A percentile compares a stretch with the other conserved stretches of the same genome.
These are phyloP conservation scores for Cercospora sesami DNA, from an alignment of 2,329 filamentous ascomycete genomes.

Conservation along the genomic window DNA sequence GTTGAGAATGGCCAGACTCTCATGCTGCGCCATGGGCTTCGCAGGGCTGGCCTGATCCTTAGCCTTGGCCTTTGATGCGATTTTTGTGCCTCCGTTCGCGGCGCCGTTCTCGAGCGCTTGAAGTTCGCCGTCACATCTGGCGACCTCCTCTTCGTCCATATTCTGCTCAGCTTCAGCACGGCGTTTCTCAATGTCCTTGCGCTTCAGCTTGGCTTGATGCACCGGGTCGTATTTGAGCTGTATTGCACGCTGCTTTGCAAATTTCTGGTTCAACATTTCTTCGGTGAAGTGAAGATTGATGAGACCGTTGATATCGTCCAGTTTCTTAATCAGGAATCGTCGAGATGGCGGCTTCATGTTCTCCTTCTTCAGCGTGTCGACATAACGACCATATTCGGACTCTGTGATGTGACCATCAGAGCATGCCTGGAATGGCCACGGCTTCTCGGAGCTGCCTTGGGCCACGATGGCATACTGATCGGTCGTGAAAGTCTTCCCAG, in stretches of 20 bases:
- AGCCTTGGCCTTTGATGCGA: constrained; percentile 47
- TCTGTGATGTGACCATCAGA: constrained; percentile 80
- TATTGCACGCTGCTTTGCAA: constrained; percentile 68
- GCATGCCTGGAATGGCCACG: constrained; percentile 87
- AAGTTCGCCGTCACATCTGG: constrained; percentile 52
- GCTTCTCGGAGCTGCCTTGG: constrained; percentile 78
- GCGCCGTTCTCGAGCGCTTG: constrained; percentile 64
- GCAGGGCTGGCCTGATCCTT: constrained; percentile 22
- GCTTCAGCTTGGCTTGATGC: constrained; percentile 66
- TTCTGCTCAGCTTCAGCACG: constrained; percentile 65
- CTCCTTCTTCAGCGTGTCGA: constrained; percentile 70
- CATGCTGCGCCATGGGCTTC: constrained; percentile 49
- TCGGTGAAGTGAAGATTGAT: constrained; percentile 81
- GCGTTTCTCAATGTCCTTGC: constrained; percentile 64
- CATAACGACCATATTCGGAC: constrained; percentile 79
- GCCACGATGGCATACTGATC: constrained; percentile 81
- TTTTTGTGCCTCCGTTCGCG: constrained; percentile 57
- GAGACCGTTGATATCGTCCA: constrained; percentile 75
- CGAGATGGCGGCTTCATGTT: constrained; percentile 73
- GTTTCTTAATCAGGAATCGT: constrained; percentile 67
- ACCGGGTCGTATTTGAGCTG: constrained; percentile 52
- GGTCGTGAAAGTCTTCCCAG: constrained; percentile 75
- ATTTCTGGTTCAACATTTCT: constrained; percentile 75
- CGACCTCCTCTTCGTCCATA: constrained; percentile 61
- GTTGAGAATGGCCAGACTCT: constrained; percentile 80